Evolutionary conservation across 2,329 filamentous ascomycete species (phyloP), one percentile per base, ranked within the genome.

Genomic region (Penicillium psychrosexuale): DNA sequence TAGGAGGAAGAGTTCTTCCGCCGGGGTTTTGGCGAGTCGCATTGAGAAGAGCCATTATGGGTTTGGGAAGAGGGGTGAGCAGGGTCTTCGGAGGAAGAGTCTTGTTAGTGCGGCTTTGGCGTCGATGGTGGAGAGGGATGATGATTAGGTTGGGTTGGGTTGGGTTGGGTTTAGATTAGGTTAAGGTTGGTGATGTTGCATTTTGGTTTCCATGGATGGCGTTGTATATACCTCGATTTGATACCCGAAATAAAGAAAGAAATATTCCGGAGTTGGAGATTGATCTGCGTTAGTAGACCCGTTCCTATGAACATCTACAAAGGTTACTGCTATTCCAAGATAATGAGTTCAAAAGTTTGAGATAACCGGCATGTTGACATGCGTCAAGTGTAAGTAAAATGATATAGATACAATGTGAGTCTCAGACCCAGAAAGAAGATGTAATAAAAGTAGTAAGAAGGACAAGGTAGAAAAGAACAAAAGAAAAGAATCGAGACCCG

Each of bases 91-190:
- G 22, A 59, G 72, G 48, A 73, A 70, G 63, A 75, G 72, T 48
- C 59, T 75, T 38, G 72, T 75, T 8, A 73, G 67, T 62, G 70
- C 72, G 12, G 71, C 71, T 38, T 59, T 75, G 60, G 71, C 71
- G 9, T 72, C 70, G 13, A 66, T 73, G 57, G 66, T 65, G 27
- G 69, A 70, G 51, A 57, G 47, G 30, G 52, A 47, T 17, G 45
- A 50, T 13, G 12, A 44, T 17, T 45, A 51, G n/a, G 6, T 34
- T 19, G 19, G 19, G 19, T 19, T 42, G 24, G n/a, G 28, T 17
- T 19, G 6, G 5, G 17, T 39, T 39, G 27, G 13, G 6, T 38
- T 45, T 15, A 19, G 15, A 12, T 36, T 36, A 27, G 28, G 11
- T 31, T 31, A 30, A 12, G 27, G 42, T 45, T 43, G 39, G 39